Percentiles rank a stretch among this genome's conserved stretches.
Conservation (phyloP, 768 basidiomycete species). For the Lactarius evosmus region DNA sequence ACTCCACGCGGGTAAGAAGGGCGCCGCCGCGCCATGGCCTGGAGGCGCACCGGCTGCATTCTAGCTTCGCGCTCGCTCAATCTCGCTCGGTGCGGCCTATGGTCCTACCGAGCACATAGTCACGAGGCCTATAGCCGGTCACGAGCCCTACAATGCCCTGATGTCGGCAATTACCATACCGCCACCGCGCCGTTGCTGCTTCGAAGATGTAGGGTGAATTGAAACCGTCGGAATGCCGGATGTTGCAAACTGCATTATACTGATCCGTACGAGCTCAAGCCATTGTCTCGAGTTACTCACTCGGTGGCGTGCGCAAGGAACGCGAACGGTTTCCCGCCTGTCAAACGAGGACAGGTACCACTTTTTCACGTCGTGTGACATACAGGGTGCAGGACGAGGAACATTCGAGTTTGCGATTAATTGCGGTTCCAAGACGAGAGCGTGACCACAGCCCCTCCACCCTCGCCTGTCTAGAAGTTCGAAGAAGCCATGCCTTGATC, state of each 20-base stretch:
- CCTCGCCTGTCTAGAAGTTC: conserved; percentile 11
- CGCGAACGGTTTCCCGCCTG: conserved; percentile 4
- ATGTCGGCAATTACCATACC: conserved; percentile 11
- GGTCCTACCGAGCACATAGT: not conserved
- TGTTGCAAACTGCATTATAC: not conserved
- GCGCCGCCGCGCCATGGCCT: not conserved
- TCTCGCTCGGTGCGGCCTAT: conserved; percentile 1
- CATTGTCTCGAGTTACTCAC: not conserved
- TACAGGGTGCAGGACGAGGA: not conserved
- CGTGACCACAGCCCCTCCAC: conserved; percentile 18
- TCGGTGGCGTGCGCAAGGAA: not conserved
- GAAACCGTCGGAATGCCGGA: not conserved
- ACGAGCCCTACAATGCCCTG: conserved; percentile 1
- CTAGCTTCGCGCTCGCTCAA: not conserved
- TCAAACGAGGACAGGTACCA: conserved; percentile 1
- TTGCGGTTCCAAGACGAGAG: conserved; percentile 16
- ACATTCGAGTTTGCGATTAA: conserved; percentile 13
- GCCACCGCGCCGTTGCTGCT: not conserved
- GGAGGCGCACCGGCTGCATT: not conserved
- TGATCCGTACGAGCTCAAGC: not conserved
- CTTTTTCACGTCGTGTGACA: conserved; percentile 12
- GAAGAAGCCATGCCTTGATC: conserved; percentile 12
- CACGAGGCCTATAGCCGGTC: conserved; percentile 1
- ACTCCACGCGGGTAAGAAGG: not conserved
- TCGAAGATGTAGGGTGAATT: not conserved